Evolutionary conservation across 2,329 filamentous ascomycete species (phyloP).

Genomic region (Sclerotiophoma versabilis): DNA sequence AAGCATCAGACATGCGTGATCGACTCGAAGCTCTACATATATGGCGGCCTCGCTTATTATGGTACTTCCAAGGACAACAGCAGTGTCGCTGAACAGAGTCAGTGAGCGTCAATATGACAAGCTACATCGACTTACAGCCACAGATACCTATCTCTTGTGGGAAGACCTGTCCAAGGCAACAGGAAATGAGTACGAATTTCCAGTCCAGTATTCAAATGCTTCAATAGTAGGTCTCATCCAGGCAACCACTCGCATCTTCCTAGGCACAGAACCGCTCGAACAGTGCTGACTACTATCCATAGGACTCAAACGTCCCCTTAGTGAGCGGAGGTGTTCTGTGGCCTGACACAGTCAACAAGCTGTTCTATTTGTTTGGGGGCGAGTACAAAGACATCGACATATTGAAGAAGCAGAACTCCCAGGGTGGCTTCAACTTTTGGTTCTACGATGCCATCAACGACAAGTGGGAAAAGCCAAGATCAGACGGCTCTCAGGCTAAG

Average conservation of each 20-base stretch:
- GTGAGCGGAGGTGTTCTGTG: conserved; percentile 58
- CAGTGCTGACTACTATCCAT: too few species aligned
- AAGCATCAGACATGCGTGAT: conserved; percentile 66
- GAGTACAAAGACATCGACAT: conserved; percentile 52
- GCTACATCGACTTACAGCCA: too few species aligned
- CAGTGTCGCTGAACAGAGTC: neutral
- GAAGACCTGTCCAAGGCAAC: neutral
- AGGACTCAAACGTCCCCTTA: conserved; percentile 60
- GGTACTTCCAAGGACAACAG: neutral
- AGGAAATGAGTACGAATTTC: neutral
- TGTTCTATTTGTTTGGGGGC: conserved; percentile 67
- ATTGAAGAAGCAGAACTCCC: conserved; percentile 39
- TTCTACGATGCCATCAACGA: conserved; percentile 62
- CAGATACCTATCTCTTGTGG: neutral
- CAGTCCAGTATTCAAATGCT: neutral
- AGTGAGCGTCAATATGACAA: too few species aligned
- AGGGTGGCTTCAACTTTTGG: conserved; percentile 52
- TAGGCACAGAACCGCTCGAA: too few species aligned
- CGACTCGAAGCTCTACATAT: conserved; percentile 64
- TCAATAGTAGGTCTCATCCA: neutral
- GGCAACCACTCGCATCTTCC: too few species aligned
- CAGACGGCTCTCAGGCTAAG: conserved; percentile 42
- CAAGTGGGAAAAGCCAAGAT: conserved; percentile 58
- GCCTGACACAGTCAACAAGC: conserved; percentile 65
- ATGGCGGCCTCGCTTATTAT: conserved; percentile 63